Evolutionary conservation across 257 asterid genomes (phyloP).

Genomic region (Phtheirospermum japonicum): DNA sequence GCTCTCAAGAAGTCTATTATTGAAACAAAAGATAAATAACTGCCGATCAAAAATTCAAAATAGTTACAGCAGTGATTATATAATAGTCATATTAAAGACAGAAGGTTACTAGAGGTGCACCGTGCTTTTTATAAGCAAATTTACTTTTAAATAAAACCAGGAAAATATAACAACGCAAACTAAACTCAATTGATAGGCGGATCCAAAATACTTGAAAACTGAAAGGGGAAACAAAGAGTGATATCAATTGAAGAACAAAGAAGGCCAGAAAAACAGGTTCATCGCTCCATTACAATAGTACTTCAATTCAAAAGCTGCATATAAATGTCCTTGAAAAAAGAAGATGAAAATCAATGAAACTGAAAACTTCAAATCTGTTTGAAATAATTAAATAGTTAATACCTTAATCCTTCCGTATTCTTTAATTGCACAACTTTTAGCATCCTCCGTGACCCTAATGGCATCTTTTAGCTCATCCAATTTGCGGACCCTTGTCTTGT

Average conservation of each 20-base stretch:
- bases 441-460: constrained; percentile 84
- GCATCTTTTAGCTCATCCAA: constrained; percentile 71
- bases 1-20: constrained; percentile 11
- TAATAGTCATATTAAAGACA: neutral
- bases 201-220: constrained; percentile 10
- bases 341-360: constrained; percentile 3
- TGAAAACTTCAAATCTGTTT: constrained; percentile 24
- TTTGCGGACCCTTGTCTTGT: constrained; percentile 70
- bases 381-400: constrained; percentile 23
- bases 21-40: constrained; percentile 19
- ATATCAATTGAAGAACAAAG: constrained; percentile 16
- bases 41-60: constrained; percentile 2
- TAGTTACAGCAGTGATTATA: neutral
- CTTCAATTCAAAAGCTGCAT: constrained; percentile 16
- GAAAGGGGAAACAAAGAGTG: neutral
- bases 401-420: constrained; percentile 96
- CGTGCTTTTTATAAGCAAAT: constrained; percentile 12
- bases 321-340: neutral
- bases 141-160: constrained; percentile 7
- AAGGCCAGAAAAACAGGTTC: constrained; percentile 13
- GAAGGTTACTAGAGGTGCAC: constrained; percentile 3
- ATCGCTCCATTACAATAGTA: neutral
- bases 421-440: constrained; percentile 72
- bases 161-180: neutral
- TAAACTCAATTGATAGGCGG: constrained; percentile 1